Evolutionary conservation across 1,284 basidiomycete genomes (phyloP), one percentile per base, ranked within the genome.

Genomic region (Boletus mariae): DNA sequence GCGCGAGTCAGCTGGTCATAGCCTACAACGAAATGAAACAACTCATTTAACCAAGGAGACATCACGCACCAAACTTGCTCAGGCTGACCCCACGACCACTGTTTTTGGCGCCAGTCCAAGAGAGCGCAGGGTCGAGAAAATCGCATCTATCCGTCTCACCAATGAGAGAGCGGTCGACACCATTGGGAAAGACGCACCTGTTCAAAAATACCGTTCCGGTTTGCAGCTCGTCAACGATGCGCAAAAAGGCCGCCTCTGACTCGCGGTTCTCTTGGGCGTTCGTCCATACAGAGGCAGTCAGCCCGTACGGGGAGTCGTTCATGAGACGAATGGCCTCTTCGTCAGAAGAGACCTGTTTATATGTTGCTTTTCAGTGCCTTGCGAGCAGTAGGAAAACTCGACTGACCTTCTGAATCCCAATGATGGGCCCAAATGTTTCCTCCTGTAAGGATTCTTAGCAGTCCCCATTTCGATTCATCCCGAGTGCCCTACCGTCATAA

Each of bases 251-350:
- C 4, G 75, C 69, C 53, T 88, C 79, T 1, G 85, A 87, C 26
- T 82, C 80, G 0, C 76, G 64, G 52, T 83, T 79, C 9, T 70
- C 71, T 35, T 78, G 75, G 2, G 80, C 82, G 63, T 92, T 80
- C 0, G 95, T 97, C 95, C 95, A 98, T 29, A 98, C 72, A 17
- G 92, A 94, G 1, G 92, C 92, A 1, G 95, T 98, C 32, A 98
- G 78, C 12, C 95, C 95, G 67, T 95, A 98, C 1, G 81, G 83
- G n/a, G 94, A 97, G 71, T 98, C 94, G 71, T 98, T 98, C 91
- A 98, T 98, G 31, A 97, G 79, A 32, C 73, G 67, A 53, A 98
- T 74, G 0, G 94, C 94, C 68, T 96, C 92, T 47, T 87, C 85
- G 64, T 95, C 93, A 0, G 85, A 85, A 12, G 80, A 75, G 23